Evolutionary conservation across 73 alveolate species (phyloP).

Genomic region (Breviolum minutum): DNA sequence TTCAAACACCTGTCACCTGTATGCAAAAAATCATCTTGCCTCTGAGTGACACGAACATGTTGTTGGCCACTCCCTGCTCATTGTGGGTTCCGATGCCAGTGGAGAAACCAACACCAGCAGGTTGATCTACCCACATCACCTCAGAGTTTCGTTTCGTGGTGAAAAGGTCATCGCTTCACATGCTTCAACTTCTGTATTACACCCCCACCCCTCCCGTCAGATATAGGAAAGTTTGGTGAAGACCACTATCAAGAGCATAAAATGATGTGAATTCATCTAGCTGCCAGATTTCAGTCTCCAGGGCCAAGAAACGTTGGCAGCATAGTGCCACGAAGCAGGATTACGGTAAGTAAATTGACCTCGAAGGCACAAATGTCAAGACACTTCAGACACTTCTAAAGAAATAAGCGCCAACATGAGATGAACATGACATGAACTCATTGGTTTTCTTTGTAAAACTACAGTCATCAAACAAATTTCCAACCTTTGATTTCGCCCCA

Average conservation of each 20-base stretch:
- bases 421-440: neutral
- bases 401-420: too few relatives aligned
- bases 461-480: neutral
- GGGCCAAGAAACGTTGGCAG: slow-evolving; percentile 35
- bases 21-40: neutral
- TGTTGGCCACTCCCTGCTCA: slow-evolving; percentile 87
- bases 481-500: neutral
- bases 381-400: too few relatives aligned
- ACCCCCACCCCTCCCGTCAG: too few relatives aligned
- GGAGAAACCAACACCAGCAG: slow-evolving; percentile 94
- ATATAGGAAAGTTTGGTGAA: neutral
- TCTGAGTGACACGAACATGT: slow-evolving; percentile 35
- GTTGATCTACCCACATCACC: slow-evolving; percentile 94
- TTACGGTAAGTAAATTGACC: slow-evolving; percentile 53
- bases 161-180: too few relatives aligned
- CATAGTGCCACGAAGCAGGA: slow-evolving; percentile 86
- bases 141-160: neutral
- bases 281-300: neutral
- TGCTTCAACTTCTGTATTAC: too few relatives aligned
- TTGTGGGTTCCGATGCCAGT: slow-evolving; percentile 90
- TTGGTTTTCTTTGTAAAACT: neutral
- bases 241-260: too few relatives aligned
- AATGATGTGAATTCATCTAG: too few relatives aligned
- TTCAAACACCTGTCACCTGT: neutral
- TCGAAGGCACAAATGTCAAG: neutral